Base-by-base conservation (phyloP, 1,284 basidiomycete genomes). In the Trichosporon ovoides region DNA sequence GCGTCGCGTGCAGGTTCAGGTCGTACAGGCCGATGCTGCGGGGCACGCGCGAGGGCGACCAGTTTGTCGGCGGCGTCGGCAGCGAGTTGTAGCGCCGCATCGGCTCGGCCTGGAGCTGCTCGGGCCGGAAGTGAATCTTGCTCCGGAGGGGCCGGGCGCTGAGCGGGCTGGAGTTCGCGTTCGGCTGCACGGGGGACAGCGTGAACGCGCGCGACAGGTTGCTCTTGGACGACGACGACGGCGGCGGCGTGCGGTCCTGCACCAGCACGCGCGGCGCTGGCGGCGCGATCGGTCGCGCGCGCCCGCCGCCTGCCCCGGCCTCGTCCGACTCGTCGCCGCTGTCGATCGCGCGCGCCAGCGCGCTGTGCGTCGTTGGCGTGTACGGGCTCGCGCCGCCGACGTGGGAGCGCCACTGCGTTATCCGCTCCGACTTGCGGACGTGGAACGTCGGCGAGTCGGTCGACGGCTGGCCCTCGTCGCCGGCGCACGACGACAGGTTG, bases 1-100 rank as follows among this genome's bases (percentile, higher is more conserved):
- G 40, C 10, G 40, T 46, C 40, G 40, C 40, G 40, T 46, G 40
- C 40, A 46, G 40, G 13, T 46, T 46, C 13, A 46, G 40, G 40
- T 46, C 40, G 14, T 46, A 46, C 40, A 46, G 40, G 11, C 40
- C 40, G 11, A 46, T 46, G n/a, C 40, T 46, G 13, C 40, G 13
- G 13, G 40, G 40, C 22, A 46, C 40, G 40, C 40, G 40, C 13
- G 40, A 46, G 4, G 40, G 40, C 2, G 40, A 46, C 40, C 40
- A 46, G 22, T 12, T 24, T 4, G 40, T 14, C 22, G 40, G 40
- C 40, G 40, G 40, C 20, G 40, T 46, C 20, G 40, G 40, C 9
- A 46, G 40, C 40, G 40, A 46, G 22, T 24, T 28, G 40, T 46
- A 28, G 4, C 40, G 7, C 22, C 40, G 40, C 40, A 46, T 46